Percentiles rank a stretch among this genome's conserved stretches.
Conservation (phyloP, 345 rosid genomes). For the Hypericum perforatum region DNA sequence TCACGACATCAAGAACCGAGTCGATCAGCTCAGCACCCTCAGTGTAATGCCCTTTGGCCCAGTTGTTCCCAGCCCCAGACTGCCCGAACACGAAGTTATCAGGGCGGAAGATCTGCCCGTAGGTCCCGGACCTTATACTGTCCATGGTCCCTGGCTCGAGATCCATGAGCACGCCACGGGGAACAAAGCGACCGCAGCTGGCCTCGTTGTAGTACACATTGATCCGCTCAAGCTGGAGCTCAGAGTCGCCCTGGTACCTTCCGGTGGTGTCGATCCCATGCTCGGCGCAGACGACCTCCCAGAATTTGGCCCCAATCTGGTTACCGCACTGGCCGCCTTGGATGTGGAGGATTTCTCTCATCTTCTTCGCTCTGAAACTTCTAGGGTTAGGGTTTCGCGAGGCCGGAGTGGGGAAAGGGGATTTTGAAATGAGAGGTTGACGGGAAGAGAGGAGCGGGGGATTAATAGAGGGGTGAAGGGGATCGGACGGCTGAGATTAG, state of each 20-base stretch:
- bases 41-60: conserved; percentile 24
- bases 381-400: not conserved
- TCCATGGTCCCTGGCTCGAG: conserved; percentile 26
- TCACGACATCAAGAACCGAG: conserved; percentile 22
- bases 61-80: conserved; percentile 23
- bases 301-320: conserved; percentile 23
- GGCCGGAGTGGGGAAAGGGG: not conserved
- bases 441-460: not conserved
- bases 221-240: conserved; percentile 19
- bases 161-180: conserved; percentile 26
- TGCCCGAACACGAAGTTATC: conserved; percentile 23
- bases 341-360: conserved; percentile 25
- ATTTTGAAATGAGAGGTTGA: not conserved
- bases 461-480: no score
- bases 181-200: conserved; percentile 20
- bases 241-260: conserved; percentile 14
- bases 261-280: conserved; percentile 24
- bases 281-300: conserved; percentile 21
- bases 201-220: conserved; percentile 24
- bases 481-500: no score
- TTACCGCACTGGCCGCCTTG: conserved; percentile 25
- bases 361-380: not conserved
- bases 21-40: conserved; percentile 24
- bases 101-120: conserved; percentile 21
- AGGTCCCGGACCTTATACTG: conserved; percentile 18